Evolutionary conservation across 495 filamentous ascomycete species (phyloP).

Genomic region (Hypoxylon rickii): DNA sequence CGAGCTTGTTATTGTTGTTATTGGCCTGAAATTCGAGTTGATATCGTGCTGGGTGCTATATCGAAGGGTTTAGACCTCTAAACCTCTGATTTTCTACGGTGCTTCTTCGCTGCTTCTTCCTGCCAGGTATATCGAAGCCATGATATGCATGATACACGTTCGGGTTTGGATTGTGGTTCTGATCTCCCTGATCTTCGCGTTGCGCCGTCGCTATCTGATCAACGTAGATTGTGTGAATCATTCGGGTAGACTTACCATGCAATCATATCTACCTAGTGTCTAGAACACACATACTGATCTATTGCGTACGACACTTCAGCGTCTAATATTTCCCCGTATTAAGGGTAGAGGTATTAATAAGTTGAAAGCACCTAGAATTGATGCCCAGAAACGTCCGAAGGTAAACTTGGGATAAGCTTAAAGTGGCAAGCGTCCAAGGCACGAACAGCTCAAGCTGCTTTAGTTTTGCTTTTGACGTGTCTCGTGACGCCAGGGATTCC

Average conservation of each 20-base stretch:
- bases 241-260: conserved; percentile 1
- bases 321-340: too few species aligned
- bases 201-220: conserved; percentile 5
- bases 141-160: conserved; percentile 3
- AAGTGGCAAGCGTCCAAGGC: background rate
- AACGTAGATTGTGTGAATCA: conserved; percentile 1
- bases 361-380: too few species aligned
- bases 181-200: conserved; percentile 23
- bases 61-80: background rate
- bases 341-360: too few species aligned
- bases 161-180: conserved; percentile 2
- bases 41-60: background rate
- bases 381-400: too few species aligned
- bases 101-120: background rate
- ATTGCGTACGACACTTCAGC: too few species aligned
- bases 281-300: too few species aligned
- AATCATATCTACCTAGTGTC: too few species aligned
- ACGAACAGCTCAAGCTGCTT: background rate
- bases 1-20: conserved; percentile 1
- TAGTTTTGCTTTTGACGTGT: too few species aligned
- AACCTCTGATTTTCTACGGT: too few species aligned
- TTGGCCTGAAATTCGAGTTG: background rate
- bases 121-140: background rate
- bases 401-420: conserved; percentile 14
- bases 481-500: background rate